phyloP scores from a whole-genome alignment of 352 stramenopile species.

The Thalassiosira livingstoniorum region DNA sequence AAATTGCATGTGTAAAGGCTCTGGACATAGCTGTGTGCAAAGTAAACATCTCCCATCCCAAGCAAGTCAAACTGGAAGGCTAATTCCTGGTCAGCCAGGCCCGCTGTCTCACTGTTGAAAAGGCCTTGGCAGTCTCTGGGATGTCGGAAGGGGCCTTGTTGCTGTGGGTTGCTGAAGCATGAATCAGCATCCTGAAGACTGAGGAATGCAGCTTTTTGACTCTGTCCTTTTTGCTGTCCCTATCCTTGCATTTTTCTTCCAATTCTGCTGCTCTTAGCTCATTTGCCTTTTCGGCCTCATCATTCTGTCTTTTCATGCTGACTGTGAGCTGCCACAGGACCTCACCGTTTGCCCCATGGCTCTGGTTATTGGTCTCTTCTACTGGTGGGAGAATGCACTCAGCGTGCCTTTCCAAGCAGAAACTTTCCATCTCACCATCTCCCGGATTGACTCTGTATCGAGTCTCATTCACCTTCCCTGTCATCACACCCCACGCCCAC shows the following conservation, averaged over 20 bases:
- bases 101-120: background rate
- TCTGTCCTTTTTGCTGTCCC: background rate
- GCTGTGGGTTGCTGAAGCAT: background rate
- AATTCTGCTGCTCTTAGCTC: background rate
- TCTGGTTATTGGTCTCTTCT: background rate
- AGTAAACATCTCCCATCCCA: background rate
- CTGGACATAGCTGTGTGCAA: background rate
- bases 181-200: background rate
- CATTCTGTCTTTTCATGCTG: background rate
- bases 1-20: background rate
- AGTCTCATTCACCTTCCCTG: background rate
- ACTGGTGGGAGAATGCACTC: background rate
- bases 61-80: conserved; percentile 89
- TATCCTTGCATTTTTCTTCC: background rate
- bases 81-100: conserved; percentile 89
- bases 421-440: background rate
- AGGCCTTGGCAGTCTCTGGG: background rate
- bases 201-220: conserved; percentile 15
- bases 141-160: background rate
- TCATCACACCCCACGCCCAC: background rate
- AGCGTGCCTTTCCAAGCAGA: background rate
- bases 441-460: background rate
- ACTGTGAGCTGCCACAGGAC: background rate
- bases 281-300: background rate
- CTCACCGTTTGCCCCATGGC: background rate